phyloP scores from a whole-genome alignment of 2,329 filamentous ascomycete genomes.

The Didymella glomerata region DNA sequence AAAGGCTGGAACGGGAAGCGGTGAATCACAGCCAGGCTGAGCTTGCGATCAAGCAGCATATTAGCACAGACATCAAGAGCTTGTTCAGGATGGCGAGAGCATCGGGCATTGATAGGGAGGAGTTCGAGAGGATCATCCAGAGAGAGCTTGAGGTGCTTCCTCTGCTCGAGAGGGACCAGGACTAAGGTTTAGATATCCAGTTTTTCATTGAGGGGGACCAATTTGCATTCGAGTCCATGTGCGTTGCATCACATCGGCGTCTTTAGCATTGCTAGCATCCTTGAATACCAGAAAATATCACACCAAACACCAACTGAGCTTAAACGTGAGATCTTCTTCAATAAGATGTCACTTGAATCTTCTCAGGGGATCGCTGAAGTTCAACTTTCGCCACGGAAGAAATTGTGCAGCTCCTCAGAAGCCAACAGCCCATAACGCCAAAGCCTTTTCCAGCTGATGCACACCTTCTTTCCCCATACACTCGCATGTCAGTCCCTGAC shows the following conservation, averaged over 20 bases:
- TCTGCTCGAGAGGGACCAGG: constrained; percentile 69
- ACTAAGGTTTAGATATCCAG: background rate
- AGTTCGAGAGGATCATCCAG: constrained; percentile 76
- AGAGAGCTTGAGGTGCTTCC: constrained; percentile 75
- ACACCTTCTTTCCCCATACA: background rate
- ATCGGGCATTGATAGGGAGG: constrained; percentile 75
- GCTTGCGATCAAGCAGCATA: constrained; percentile 79
- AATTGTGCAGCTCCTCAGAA: background rate
- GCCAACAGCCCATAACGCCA: constrained; percentile 6
- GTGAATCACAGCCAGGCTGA: constrained; percentile 70
- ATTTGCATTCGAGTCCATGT: background rate
- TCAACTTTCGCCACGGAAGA: background rate
- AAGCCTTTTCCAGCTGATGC: background rate
- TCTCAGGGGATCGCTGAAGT: background rate
- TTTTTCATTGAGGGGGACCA: background rate
- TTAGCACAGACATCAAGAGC: constrained; percentile 79
- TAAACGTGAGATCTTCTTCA: background rate
- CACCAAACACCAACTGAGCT: background rate
- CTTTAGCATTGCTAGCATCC: constrained; percentile 3
- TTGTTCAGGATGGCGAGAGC: constrained; percentile 74
- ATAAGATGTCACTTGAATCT: background rate
- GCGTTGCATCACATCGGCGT: constrained; percentile 12
- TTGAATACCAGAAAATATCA: background rate
- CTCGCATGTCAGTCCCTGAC: background rate
- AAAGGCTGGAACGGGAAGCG: constrained; percentile 64